Evolutionary conservation across 345 rosid genomes (phyloP).

Genomic region (Hypericum perforatum): DNA sequence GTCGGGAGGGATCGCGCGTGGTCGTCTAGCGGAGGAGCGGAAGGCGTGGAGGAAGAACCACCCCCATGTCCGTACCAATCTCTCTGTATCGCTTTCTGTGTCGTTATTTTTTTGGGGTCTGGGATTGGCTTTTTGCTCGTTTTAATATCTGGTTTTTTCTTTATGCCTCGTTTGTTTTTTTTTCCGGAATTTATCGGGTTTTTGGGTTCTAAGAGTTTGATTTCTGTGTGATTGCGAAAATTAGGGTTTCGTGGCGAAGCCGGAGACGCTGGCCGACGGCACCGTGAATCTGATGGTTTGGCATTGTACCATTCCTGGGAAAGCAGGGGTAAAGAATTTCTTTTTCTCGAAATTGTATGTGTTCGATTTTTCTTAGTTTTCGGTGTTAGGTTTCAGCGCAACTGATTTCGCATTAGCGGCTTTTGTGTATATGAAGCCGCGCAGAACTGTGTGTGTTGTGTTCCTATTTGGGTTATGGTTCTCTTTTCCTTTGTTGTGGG

Average conservation of each 20-base stretch:
- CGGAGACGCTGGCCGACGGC: slow-evolving; percentile 5
- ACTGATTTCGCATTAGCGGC: too few species aligned
- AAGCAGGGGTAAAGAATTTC: slow-evolving; percentile 5
- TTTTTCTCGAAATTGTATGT: too few species aligned
- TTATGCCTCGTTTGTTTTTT: not conserved
- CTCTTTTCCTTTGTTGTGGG: too few species aligned
- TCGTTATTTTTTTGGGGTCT: not conserved
- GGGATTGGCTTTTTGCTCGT: not conserved
- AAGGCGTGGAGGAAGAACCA: slow-evolving; percentile 14
- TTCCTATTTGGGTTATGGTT: too few species aligned
- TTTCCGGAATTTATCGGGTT: not conserved
- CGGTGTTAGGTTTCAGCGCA: too few species aligned
- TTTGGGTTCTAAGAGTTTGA: not conserved
- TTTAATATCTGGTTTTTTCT: too few species aligned
- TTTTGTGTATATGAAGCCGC: too few species aligned
- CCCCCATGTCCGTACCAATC: not conserved
- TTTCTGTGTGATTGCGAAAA: not conserved
- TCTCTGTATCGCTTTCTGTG: not conserved
- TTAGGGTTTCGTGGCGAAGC: slow-evolving; percentile 13
- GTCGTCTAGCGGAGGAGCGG: slow-evolving; percentile 11
- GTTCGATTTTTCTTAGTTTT: not conserved
- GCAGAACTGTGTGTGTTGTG: too few species aligned
- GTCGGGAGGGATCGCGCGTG: slow-evolving; percentile 15
- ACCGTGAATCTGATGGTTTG: slow-evolving; percentile 10
- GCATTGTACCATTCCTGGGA: slow-evolving; percentile 13